phyloP scores from a whole-genome alignment of 805 yeast genomes.

The Priceomyces medius region DNA sequence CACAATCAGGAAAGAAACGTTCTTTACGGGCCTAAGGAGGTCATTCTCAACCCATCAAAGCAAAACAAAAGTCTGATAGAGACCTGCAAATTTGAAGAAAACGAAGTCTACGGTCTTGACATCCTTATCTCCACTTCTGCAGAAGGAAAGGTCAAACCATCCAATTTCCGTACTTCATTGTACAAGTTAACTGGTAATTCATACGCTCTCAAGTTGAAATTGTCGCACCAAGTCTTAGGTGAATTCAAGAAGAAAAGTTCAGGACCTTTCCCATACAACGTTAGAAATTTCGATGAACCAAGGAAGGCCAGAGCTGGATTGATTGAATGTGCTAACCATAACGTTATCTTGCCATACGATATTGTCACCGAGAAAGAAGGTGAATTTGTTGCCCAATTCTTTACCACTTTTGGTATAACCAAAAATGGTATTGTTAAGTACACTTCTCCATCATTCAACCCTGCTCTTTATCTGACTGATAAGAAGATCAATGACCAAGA shows the following conservation, averaged over 20 bases:
- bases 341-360: conserved; percentile 66
- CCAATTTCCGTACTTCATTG: conserved; percentile 63
- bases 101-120: conserved; percentile 77
- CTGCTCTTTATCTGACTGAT: conserved; percentile 50
- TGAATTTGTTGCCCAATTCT: conserved; percentile 66
- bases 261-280: conserved; percentile 63
- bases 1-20: conserved; percentile 68
- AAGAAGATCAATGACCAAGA: conserved; percentile 55
- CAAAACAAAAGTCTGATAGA: conserved; percentile 63
- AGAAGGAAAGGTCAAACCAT: conserved; percentile 63
- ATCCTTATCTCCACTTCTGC: conserved; percentile 61
- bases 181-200: conserved; percentile 70
- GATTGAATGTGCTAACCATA: conserved; percentile 68
- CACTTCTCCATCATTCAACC: conserved; percentile 55
- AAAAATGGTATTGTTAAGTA: conserved; percentile 68
- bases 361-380: conserved; percentile 66
- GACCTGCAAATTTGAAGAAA: conserved; percentile 64
- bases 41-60: conserved; percentile 72
- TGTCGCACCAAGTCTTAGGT: conserved; percentile 63
- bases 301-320: conserved; percentile 72
- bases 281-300: conserved; percentile 65
- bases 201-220: conserved; percentile 67
- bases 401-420: conserved; percentile 73
- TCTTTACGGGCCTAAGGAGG: conserved; percentile 71
- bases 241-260: conserved; percentile 67